Evolutionary conservation across 192 early-diverging fungal species (phyloP).

Genomic region (Entomortierella lignicola): DNA sequence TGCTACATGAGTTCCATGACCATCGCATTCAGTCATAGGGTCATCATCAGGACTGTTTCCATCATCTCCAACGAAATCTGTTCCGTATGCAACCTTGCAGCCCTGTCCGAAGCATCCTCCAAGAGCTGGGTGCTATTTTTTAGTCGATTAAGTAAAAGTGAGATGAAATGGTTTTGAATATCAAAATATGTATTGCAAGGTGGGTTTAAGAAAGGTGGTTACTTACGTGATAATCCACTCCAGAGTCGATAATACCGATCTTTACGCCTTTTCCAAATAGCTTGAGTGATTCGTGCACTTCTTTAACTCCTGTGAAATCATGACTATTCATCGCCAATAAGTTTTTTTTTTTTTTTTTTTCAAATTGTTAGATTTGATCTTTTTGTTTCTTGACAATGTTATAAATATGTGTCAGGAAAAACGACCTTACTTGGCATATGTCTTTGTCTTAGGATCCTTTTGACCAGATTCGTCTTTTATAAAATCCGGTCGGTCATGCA

Average conservation of each 20-base stretch:
- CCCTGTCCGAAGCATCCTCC: conserved; percentile 75
- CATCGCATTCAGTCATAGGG: conserved; percentile 70
- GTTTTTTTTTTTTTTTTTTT: too few relatives aligned
- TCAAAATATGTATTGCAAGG: too few relatives aligned
- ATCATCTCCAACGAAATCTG: conserved; percentile 71
- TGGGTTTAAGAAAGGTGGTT: too few relatives aligned
- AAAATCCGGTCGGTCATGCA: conserved; percentile 39
- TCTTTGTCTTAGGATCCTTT: not conserved
- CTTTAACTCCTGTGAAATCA: conserved; percentile 55
- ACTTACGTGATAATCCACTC: conserved; percentile 54
- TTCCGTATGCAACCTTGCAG: conserved; percentile 70
- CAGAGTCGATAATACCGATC: conserved; percentile 76
- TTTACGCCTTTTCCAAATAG: conserved; percentile 51
- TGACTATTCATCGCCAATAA: too few relatives aligned
- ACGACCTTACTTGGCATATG: conserved; percentile 24
- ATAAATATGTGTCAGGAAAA: too few relatives aligned
- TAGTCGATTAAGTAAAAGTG: too few relatives aligned
- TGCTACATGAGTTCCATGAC: conserved; percentile 70
- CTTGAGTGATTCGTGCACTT: conserved; percentile 48
- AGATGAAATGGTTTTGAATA: too few relatives aligned
- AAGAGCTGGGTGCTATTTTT: conserved; percentile 66
- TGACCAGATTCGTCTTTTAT: not conserved
- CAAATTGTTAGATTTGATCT: too few relatives aligned
- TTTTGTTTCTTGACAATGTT: too few relatives aligned
- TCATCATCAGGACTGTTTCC: conserved; percentile 62